Base-by-base conservation (phyloP, 177 flowering plant genomes). In the Viscum album region DNA sequence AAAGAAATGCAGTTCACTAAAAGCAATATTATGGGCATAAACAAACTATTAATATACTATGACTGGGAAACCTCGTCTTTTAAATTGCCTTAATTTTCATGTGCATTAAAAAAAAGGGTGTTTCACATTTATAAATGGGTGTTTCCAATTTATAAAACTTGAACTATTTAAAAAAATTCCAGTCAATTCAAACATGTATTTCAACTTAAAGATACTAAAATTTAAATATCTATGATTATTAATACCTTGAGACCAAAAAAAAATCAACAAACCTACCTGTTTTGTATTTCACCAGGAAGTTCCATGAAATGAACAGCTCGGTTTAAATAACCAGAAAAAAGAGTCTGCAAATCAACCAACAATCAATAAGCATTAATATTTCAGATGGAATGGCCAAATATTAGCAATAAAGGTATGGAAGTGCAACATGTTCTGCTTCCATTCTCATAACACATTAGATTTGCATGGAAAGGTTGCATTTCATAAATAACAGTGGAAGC, bases 291-390 rank as follows among this genome's bases (percentile, higher is more conserved):
- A 63, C 99, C 97, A 34, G 99, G 99, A 73, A 95, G 97, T 74
- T 92, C 97, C 99, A 95, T 95, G 79, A 95, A 95, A 75, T 83
- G 97, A 71, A 92, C 96, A 5, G 89, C 83, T 71, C 96, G 96
- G 8, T 90, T 96, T 32, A 82, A 66, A 73, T 95, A 95, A 74
- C 89, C 83, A 21, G 90, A 78, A 81, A 95, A 95, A 37, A 95
- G 87, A 72, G 85, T 78, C 99, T 95, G 75, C 41, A 67, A 31
- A 73, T 65, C 33, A 31, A 21, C 36, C 15, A 72, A 68, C 11
- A 56, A 35, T 59, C 41, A 65, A 59, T 41, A 64, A 54, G 11
- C 31, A 37, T 50, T 23, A 35, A 30, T 30, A 30, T 32, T 31
- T 47, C 21, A 30, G 63, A 30, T 13, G 32, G 21, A 0, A 19